Evolutionary conservation across 2,329 filamentous ascomycete species (phyloP), one percentile per base, ranked within the genome.

Genomic region (Trichophyton verrucosum): DNA sequence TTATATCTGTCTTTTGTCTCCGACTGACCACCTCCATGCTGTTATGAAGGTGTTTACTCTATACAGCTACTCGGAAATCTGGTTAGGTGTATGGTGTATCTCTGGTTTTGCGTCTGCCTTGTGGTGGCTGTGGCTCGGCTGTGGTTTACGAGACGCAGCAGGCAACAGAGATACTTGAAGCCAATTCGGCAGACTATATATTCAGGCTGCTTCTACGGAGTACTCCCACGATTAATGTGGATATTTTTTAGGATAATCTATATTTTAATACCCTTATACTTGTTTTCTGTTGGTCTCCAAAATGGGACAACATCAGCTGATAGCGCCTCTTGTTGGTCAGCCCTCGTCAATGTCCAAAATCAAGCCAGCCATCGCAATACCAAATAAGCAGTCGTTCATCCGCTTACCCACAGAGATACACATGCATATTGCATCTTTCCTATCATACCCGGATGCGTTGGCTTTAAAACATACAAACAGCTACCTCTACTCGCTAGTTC

Each of bases 381-480:
- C 49, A 30, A 33, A 24, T 30, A n/a, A 27, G 27, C 17, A 30
- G 27, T 53, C 62, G 20, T 68, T 86, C 38, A 75, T 78, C 69
- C 71, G 73, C 15, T 75, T 89, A 1, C 86, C 86, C 1, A 76
- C 82, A 0, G 86, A 89, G 67, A 76, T 89, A n/a, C 86, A 88
- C 65, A 70, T 86, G 1, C 77, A 82, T 57, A 84, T 89, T 60
- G 76, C 81, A 36, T 69, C 77, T 9, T 75, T 82, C 60, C 81
- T 89, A 62, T 80, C 80, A 36, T 89, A 89, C 63, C 86, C 86
- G 0, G 86, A 89, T 64, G 86, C 86, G 0, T 78, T 89, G 1
- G 86, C 85, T 0, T 74, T 89, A 15, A 88, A 88, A 68, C 85
- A 88, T 69, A 81, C 81, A 20, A 84, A 75, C 68, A 78, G 79